phyloP scores from a whole-genome alignment of 2,329 filamentous ascomycete genomes.

The Nothophaeocryptopus gaeumannii region DNA sequence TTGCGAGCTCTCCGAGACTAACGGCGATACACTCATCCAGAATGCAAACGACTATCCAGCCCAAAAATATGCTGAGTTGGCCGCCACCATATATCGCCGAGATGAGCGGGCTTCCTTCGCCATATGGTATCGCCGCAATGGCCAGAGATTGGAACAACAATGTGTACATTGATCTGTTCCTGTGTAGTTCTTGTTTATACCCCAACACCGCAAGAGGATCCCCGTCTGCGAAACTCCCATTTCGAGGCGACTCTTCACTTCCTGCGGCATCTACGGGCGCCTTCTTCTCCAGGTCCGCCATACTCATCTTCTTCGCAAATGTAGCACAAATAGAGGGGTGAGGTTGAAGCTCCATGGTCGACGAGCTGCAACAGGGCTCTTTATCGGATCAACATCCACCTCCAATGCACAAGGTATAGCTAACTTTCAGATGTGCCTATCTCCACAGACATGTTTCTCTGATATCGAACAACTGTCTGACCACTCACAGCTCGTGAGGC shows the following conservation, averaged over 20 bases:
- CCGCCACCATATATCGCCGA: conserved; percentile 60
- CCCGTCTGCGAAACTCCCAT: not conserved
- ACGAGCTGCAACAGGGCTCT: no score
- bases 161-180: conserved; percentile 60
- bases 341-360: conserved; percentile 4
- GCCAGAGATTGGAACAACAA: conserved; percentile 61
- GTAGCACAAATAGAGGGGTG: not conserved
- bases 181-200: conserved; percentile 56
- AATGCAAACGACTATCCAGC: conserved; percentile 64
- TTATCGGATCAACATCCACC: no score
- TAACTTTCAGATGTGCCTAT: no score
- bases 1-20: conserved; percentile 70
- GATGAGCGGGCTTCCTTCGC: conserved; percentile 54
- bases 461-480: no score
- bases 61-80: conserved; percentile 68
- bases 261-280: not conserved
- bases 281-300: conserved; percentile 7
- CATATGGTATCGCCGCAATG: conserved; percentile 51
- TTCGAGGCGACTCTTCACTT: not conserved
- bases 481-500: not conserved
- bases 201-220: conserved; percentile 39
- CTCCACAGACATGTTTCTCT: not conserved
- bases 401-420: no score
- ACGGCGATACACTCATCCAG: conserved; percentile 69
- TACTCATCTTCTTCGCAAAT: not conserved